These are phyloP conservation scores for Penicillium oxalicum DNA, from an alignment of 2,329 filamentous ascomycete genomes.

Conservation along the genomic window DNA sequence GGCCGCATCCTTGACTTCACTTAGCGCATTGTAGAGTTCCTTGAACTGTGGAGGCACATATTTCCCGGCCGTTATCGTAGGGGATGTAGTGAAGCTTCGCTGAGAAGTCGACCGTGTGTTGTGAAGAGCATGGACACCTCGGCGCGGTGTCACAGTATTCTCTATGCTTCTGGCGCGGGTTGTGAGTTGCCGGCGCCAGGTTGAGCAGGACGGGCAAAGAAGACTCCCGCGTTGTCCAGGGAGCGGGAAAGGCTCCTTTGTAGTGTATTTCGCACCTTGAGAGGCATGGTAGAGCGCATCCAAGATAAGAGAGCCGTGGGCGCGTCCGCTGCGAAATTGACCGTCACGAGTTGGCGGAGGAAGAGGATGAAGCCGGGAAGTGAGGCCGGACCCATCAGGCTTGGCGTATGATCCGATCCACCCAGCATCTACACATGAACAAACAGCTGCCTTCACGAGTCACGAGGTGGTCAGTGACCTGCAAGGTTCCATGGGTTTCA, in stretches of 20 bases:
- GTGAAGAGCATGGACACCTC: conserved; percentile 3
- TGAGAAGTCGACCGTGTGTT: conserved; percentile 4
- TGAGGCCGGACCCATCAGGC: conserved; percentile 14
- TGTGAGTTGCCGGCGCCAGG: conserved; percentile 28
- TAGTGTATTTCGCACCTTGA: conserved; percentile 34
- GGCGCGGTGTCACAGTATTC: conserved; percentile 11
- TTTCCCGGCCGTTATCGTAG: conserved; percentile 49
- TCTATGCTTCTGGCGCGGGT: conserved; percentile 21
- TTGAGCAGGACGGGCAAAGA: conserved; percentile 40
- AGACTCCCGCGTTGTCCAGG: conserved; percentile 21
- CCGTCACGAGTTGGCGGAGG: conserved; percentile 3
- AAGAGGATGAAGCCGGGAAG: conserved; percentile 13
- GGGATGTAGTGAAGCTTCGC: conserved; percentile 44
- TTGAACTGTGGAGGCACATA: conserved; percentile 49
- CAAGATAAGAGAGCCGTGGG: neutral
- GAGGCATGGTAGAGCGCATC: conserved; percentile 30
- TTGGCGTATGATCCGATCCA: conserved; percentile 11
- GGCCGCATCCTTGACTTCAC: conserved; percentile 47
- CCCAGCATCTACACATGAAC: neutral
- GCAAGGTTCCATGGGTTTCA: too few relatives aligned
- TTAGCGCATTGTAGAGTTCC: conserved; percentile 50
- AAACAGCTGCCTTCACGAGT: neutral
- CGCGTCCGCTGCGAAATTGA: conserved; percentile 2
- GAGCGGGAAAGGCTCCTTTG: conserved; percentile 29
- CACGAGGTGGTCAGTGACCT: too few relatives aligned